Evolutionary conservation across 1,139 yeast genomes (phyloP).

Genomic region (Hansenula sp.): DNA sequence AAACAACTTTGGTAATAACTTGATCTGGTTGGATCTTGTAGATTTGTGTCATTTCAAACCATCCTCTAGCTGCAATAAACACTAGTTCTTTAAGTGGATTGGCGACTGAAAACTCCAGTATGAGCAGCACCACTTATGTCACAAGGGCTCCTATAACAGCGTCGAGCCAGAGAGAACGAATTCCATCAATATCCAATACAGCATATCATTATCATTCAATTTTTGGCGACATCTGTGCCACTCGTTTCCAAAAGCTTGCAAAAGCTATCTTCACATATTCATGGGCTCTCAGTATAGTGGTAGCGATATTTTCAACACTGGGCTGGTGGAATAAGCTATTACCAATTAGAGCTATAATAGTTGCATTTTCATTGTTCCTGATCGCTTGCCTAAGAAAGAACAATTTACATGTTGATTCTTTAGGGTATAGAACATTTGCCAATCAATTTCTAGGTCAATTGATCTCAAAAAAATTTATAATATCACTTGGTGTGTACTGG

Average conservation of each 20-base stretch:
- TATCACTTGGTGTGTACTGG: constrained; percentile 34
- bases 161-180: not conserved
- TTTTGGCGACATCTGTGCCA: constrained; percentile 34
- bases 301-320: constrained; percentile 25
- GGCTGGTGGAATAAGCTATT: constrained; percentile 21
- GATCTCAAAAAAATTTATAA: constrained; percentile 36
- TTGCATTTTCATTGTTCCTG: constrained; percentile 30
- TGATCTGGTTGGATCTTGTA: too few species aligned
- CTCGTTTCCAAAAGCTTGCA: constrained; percentile 33
- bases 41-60: too few species aligned
- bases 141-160: not conserved
- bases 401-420: constrained; percentile 47
- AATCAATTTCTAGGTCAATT: constrained; percentile 45
- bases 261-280: constrained; percentile 33
- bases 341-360: constrained; percentile 18
- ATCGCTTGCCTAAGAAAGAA: constrained; percentile 47
- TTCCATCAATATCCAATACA: constrained; percentile 4
- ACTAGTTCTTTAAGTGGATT: too few species aligned
- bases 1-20: not conserved
- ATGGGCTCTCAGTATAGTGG: constrained; percentile 24
- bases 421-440: constrained; percentile 46
- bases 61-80: too few species aligned
- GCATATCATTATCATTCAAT: constrained; percentile 33
- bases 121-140: not conserved
- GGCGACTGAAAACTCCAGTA: not conserved